Evolutionary conservation across 805 yeast species (phyloP), one percentile per base, ranked within the genome.

Genomic region (Candida cerambycidarum): DNA sequence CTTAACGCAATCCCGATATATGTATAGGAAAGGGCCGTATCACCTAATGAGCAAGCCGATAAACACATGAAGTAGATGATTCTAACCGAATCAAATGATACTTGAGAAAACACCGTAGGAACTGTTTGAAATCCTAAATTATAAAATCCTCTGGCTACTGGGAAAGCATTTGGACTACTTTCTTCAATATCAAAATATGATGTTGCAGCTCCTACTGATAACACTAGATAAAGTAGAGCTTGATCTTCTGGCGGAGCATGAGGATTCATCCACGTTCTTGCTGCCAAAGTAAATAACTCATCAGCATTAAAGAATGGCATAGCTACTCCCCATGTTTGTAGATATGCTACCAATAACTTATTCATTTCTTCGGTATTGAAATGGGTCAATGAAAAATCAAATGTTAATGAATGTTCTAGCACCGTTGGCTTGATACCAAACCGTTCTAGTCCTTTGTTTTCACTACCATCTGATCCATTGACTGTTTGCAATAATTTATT

Each of bases 281-380:
- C 12, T 44, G 54, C 28, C 43, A 51, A 43, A 34, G 25, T 34
- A 29, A 53, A 52, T 9, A 53, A 14, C 29, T 49, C 49, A 17
- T 51, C 53, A 10, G 58, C 53, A 2, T 47, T 40, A 30, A 52
- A 51, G 5, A 54, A 23, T 5, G 59, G 59, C 28, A 30, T 38
- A 7, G 58, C 51, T 19, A 55, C 41, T 21, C 45, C 47, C 56
- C 54, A 53, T 1, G 57, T 55, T 25, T 55, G 55, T 27, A 55
- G 49, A 34, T 45, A 55, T 10, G 50, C 45, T 1, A 45, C 41
- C 10, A 55, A n/a, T 10, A 53, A 36, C 10, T 32, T 33, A 31
- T 51, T 41, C 32, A 52, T 38, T 3, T 36, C 30, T 16, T 47
- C 46, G 10, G 23, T 38, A 6, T 45, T 39, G n/a, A 54, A 46